Evolutionary conservation across 208 protist genomes (phyloP), one percentile per base, ranked within the genome.

Genomic region (Acanthamoeba sp.): DNA sequence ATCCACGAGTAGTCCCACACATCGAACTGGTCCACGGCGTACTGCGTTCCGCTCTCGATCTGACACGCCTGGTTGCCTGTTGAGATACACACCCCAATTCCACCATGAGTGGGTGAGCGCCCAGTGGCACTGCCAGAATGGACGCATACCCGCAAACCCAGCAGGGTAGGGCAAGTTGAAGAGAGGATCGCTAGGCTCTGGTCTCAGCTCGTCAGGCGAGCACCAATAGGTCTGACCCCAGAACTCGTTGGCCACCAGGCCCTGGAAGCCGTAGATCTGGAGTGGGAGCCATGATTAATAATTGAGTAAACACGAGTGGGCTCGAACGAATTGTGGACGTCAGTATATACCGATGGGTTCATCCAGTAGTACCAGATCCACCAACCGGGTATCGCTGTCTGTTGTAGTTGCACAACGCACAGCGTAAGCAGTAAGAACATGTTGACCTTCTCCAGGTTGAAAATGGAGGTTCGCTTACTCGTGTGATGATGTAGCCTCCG

Each of bases 331-430:
- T n/a, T n/a, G n/a, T n/a, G n/a, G n/a, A n/a, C n/a, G n/a, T n/a
- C n/a, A n/a, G n/a, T n/a, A n/a, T n/a, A n/a, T 50, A 50, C 45
- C 18, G 78, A 14, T 22, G 59, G 89, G 36, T 93, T 82, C 20
- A 27, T 38, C 36, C 50, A 93, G 89, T 84, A 93, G 7, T 82
- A 40, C 89, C 89, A 93, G 18, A 93, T 57, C 34, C 34, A 82
- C 57, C 66, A 82, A 6, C 52, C 52, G 10, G 27, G 34, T 29
- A 91, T 91, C 14, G 32, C 29, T 20, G 40, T 71, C 85, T 91
- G 22, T 27, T 50, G 45, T 3, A 14, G 42, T 29, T 22, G 55
- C 20, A 6, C 12, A 48, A 50, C 4, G n/a, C 16, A n/a, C n/a
- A n/a, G n/a, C n/a, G n/a, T n/a, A n/a, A n/a, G n/a, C n/a, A n/a